Evolutionary conservation across 805 yeast species (phyloP), one percentile per base, ranked within the genome.

Genomic region (Ogataea paradorogensis): DNA sequence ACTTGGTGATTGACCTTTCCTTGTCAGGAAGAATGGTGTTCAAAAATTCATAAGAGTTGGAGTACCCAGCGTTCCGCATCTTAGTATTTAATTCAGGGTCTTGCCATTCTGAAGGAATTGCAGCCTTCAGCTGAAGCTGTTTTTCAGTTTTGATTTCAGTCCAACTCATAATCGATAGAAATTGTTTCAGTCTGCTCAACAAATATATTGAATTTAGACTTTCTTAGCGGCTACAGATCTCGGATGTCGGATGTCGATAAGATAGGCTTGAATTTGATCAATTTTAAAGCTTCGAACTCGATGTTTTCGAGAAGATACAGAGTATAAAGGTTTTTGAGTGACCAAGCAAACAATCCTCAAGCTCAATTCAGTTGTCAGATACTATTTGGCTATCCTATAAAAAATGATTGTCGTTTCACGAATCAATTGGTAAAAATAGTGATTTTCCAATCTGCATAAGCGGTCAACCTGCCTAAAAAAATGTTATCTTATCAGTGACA

Each of bases 91-190:
- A 44, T 8, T 52, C 55, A 8, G 69, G 64, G 20, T 67, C 52
- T 15, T 62, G 50, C 82, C 82, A 76, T 45, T 73, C 70, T 8
- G 51, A 43, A 13, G 70, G 64, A 57, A 77, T 53, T n/a, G 37
- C 36, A 6, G 28, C 20, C 11, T n/a, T 8, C 15, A 42, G 18
- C n/a, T 41, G 30, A 9, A 26, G 8, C 26, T 43, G 36, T 25
- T 51, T 49, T 11, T 27, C 23, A 11, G 31, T 25, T 14, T 38
- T 50, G 9, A 47, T 35, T 14, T 27, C 33, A 30, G 40, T 20
- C 53, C 51, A 44, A 15, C 33, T 9, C 37, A 34, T 42, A 3
- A 9, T 11, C 4, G 11, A 25, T 33, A 30, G 4, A 7, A 23
- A 23, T 9, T 23, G 9, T 5, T 23, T 9, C 8, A 5, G n/a